These are phyloP conservation scores for Eutrema heterophyllum DNA, from an alignment of 345 rosid genomes.

Conservation along the genomic window DNA sequence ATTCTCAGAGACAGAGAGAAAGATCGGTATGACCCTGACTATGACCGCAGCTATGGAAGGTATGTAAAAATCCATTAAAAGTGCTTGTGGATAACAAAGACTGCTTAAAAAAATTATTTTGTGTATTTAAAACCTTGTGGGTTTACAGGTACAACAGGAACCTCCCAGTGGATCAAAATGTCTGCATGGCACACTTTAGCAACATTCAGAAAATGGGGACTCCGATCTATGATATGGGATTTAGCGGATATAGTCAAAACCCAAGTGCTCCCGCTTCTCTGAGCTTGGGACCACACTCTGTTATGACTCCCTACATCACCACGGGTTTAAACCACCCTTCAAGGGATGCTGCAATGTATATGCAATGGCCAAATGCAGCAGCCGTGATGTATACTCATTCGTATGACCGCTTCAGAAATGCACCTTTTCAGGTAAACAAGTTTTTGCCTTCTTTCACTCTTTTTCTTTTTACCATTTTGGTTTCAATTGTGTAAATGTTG, in stretches of 20 bases:
- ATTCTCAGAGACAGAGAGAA: constrained; percentile 85
- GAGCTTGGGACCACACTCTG: constrained; percentile 46
- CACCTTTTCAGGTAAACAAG: constrained; percentile 58
- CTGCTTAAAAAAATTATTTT: neutral
- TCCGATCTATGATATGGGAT: constrained; percentile 54
- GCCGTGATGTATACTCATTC: constrained; percentile 71
- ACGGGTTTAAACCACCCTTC: constrained; percentile 43
- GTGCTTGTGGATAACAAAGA: neutral
- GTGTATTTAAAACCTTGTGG: neutral
- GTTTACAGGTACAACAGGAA: constrained; percentile 63
- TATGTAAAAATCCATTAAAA: neutral
- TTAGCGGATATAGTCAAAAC: constrained; percentile 52
- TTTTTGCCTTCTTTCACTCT: neutral
- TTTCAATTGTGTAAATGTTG: neutral
- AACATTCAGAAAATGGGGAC: constrained; percentile 60
- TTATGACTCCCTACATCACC: constrained; percentile 48
- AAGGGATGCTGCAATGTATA: constrained; percentile 43
- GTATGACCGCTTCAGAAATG: constrained; percentile 67
- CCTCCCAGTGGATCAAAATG: constrained; percentile 53
- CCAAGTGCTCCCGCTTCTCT: constrained; percentile 44
- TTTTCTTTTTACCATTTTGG: neutral
- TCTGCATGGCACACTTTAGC: constrained; percentile 38
- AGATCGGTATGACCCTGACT: constrained; percentile 83
- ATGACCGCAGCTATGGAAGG: constrained; percentile 79
- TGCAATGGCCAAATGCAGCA: constrained; percentile 81